Evolutionary conservation across 805 yeast species (phyloP).

Genomic region (Teunomyces barrocoloradensis): DNA sequence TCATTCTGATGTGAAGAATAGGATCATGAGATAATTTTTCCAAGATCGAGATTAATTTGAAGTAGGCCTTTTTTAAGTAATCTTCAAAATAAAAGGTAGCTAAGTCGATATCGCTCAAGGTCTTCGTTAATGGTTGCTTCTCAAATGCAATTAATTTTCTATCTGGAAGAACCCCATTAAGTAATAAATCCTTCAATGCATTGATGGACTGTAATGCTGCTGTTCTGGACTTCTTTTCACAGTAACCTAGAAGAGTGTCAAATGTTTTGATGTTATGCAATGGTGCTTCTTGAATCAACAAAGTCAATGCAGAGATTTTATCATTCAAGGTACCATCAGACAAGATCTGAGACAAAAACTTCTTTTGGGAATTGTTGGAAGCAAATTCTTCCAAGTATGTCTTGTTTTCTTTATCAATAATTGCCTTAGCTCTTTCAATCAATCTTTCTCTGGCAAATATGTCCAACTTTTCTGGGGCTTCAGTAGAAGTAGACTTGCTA

Average conservation of each 20-base stretch:
- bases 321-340: slow-evolving; percentile 92
- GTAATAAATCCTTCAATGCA: slow-evolving; percentile 83
- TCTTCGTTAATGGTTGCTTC: slow-evolving; percentile 58
- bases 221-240: slow-evolving; percentile 89
- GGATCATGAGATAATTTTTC: slow-evolving; percentile 89
- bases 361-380: slow-evolving; percentile 73
- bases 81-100: slow-evolving; percentile 87
- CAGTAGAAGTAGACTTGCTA: slow-evolving; percentile 18
- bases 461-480: slow-evolving; percentile 37
- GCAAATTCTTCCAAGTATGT: slow-evolving; percentile 70
- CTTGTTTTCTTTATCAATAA: slow-evolving; percentile 69
- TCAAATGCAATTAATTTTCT: slow-evolving; percentile 78
- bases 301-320: slow-evolving; percentile 91
- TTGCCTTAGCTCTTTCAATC: slow-evolving; percentile 60
- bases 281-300: slow-evolving; percentile 93
- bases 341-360: slow-evolving; percentile 84
- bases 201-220: slow-evolving; percentile 89
- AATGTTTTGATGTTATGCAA: slow-evolving; percentile 82
- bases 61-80: slow-evolving; percentile 72
- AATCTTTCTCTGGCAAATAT: slow-evolving; percentile 60
- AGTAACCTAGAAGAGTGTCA: slow-evolving; percentile 71
- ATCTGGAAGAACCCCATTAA: slow-evolving; percentile 82
- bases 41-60: slow-evolving; percentile 69
- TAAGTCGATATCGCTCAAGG: slow-evolving; percentile 45
- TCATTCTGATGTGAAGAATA: slow-evolving; percentile 81